phyloP scores from a whole-genome alignment of 345 rosid species.

The Arabidopsis arenosa region DNA sequence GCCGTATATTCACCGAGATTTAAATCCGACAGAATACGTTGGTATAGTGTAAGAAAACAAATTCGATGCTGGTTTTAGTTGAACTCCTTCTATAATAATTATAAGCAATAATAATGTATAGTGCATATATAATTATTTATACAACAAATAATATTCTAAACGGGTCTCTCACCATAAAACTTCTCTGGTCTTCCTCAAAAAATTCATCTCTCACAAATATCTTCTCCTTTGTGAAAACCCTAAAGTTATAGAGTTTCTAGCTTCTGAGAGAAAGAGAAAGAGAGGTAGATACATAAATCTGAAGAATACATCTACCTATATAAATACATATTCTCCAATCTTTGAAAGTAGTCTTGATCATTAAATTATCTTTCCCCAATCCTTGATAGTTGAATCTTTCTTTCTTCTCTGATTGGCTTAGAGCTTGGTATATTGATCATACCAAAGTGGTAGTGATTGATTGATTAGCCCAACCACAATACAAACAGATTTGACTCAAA shows the following conservation, averaged over 20 bases:
- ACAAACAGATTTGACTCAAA: slow-evolving; percentile 26
- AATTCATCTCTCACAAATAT: slow-evolving; percentile 33
- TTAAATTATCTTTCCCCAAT: slow-evolving; percentile 31
- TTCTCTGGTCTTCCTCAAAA: slow-evolving; percentile 41
- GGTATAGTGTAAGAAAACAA: not conserved
- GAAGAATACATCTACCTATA: slow-evolving; percentile 33
- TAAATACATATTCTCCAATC: slow-evolving; percentile 35
- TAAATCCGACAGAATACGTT: not conserved
- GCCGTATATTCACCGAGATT: not conserved
- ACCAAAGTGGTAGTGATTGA: slow-evolving; percentile 31
- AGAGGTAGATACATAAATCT: slow-evolving; percentile 17
- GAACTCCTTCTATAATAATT: slow-evolving; percentile 9
- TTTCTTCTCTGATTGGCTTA: slow-evolving; percentile 34
- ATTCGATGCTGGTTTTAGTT: not conserved
- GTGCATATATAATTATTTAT: not conserved
- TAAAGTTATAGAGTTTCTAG: slow-evolving; percentile 21
- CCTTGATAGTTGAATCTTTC: slow-evolving; percentile 31
- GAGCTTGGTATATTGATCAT: slow-evolving; percentile 36
- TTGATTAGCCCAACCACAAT: slow-evolving; percentile 30
- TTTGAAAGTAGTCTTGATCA: slow-evolving; percentile 40
- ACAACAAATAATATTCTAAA: slow-evolving; percentile 20
- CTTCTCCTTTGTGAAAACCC: slow-evolving; percentile 41
- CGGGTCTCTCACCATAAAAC: slow-evolving; percentile 25
- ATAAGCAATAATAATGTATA: slow-evolving; percentile 7
- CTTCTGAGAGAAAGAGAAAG: slow-evolving; percentile 13